Evolutionary conservation across 176 grass and related monocot genomes (phyloP).

Genomic region (Ampelocalamus luodianensis): DNA sequence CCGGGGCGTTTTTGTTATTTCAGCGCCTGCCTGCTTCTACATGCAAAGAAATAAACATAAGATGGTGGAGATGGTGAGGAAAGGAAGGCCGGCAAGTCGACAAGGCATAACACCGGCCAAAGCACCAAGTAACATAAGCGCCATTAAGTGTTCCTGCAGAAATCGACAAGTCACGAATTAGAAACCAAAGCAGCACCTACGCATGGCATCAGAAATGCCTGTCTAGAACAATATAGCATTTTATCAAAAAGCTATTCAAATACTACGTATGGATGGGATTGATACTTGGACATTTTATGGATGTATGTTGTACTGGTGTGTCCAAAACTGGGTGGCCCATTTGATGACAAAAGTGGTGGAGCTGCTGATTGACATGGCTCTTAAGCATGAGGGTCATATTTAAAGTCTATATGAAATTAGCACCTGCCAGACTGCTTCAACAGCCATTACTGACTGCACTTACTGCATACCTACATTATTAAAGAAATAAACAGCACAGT

Average conservation of each 20-base stretch:
- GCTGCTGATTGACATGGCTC: neutral
- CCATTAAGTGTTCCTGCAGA: conserved; percentile 36
- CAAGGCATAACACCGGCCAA: conserved; percentile 6
- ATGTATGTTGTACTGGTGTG: neutral
- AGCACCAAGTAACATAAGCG: conserved; percentile 37
- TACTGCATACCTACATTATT: neutral
- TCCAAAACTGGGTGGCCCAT: neutral
- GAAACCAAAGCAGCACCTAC: neutral
- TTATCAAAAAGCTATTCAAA: neutral
- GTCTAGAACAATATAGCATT: neutral
- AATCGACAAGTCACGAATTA: neutral
- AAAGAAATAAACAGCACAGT: neutral
- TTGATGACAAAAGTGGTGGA: neutral
- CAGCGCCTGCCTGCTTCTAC: conserved; percentile 23
- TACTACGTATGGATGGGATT: neutral
- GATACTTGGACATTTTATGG: neutral
- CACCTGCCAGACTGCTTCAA: conserved; percentile 16
- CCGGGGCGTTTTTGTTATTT: neutral
- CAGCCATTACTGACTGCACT: neutral
- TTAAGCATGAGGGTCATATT: neutral
- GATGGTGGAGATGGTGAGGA: conserved; percentile 6
- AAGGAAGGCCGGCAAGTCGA: conserved; percentile 22
- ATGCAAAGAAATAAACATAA: neutral
- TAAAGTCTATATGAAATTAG: neutral
- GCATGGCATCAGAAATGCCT: neutral